Evolutionary conservation across 345 rosid species (phyloP).

Genomic region (Eucalyptus erythrocorys): DNA sequence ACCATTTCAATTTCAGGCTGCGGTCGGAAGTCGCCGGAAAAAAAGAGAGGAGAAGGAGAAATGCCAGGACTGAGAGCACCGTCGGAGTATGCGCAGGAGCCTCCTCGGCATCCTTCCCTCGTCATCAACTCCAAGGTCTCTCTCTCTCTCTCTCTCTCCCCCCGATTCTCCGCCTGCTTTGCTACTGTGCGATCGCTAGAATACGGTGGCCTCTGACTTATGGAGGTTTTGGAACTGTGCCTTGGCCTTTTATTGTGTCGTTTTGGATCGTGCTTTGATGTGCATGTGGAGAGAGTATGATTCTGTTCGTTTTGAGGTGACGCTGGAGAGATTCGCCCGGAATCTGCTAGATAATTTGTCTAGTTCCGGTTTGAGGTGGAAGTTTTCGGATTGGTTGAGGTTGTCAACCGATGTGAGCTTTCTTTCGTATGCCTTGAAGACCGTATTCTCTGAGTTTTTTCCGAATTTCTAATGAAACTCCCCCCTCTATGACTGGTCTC

Average conservation of each 20-base stretch:
- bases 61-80: conserved; percentile 83
- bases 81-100: conserved; percentile 63
- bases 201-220: not conserved
- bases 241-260: not conserved
- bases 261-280: not conserved
- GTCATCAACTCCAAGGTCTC: conserved; percentile 57
- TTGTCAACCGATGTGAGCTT: not conserved
- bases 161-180: not conserved
- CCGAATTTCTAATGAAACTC: not conserved
- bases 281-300: not conserved
- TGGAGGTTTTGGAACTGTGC: not conserved
- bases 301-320: not conserved
- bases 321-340: not conserved
- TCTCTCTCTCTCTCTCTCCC: not conserved
- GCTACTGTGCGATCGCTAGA: too few relatives aligned
- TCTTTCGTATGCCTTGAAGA: not conserved
- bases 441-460: not conserved
- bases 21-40: not conserved
- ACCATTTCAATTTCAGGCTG: not conserved
- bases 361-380: not conserved
- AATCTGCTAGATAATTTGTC: not conserved
- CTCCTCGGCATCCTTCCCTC: conserved; percentile 68
- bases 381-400: not conserved
- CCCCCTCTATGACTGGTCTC: not conserved
- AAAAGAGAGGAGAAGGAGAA: not conserved